Evolutionary conservation across 345 rosid species (phyloP), one percentile per base, ranked within the genome.

Genomic region (Acer campestre): DNA sequence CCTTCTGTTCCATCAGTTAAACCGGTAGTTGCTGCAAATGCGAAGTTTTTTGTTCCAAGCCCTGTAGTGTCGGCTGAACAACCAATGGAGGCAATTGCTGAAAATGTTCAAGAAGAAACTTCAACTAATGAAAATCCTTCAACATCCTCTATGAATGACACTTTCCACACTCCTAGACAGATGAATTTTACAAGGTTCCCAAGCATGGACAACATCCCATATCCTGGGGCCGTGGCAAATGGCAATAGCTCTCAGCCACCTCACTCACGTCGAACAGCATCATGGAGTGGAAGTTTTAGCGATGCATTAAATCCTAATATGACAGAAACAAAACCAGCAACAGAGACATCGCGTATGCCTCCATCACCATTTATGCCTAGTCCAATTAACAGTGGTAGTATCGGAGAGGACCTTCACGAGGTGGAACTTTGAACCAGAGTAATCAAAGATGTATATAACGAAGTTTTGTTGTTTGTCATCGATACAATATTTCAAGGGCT

Each of bases 331-430:
- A 85, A 79, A 82, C 82, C 86, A 68, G 78, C 76, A 17, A 84
- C 87, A 44, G 88, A 84, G 74, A 77, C 82, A 73, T 25, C 81
- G 35, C 83, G 86, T 79, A 74, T 77, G 80, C 75, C 85, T 9
- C 86, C 86, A 6, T 44, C 86, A 0, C 10, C 77, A n/a, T 78
- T 69, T 68, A 80, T 83, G 89, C 88, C 86, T 3, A 74, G 53
- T 67, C 82, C 85, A 6, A 27, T 17, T 67, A 88, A 83, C 61
- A 80, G 92, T 67, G 83, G 90, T 84, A 87, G 89, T 79, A 65
- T 87, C 64, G 94, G 89, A 23, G 98, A 91, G 48, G 99, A 96
- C 68, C 95, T 97, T 56, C 95, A 94, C 23, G 97, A 94, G 82
- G 99, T 96, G 84, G 97, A 92, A 73, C 95, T 96, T 81, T 96